Base-by-base conservation (phyloP, 2,329 filamentous ascomycete genomes). In the Neurospora sp. region DNA sequence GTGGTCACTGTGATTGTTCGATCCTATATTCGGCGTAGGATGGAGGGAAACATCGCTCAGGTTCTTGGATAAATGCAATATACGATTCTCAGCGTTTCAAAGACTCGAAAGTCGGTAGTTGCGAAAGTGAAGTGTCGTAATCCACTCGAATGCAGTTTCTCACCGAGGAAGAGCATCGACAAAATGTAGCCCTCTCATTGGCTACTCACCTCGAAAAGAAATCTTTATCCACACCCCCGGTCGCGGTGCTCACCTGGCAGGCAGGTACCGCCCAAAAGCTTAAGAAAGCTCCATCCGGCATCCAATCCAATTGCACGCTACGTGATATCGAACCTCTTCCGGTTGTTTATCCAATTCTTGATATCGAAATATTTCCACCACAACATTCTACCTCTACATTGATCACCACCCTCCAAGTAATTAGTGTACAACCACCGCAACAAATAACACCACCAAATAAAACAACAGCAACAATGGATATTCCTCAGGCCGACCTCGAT, bases 401-500 rank as follows among this genome's bases (percentile, higher is more conserved):
- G 28, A 36, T 23, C 67, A 19, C 36, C 38, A 13, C 52, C 68
- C 38, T 36, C 33, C n/a, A 33, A 23, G 42, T 19, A 4, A 46
- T 10, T 11, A 42, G 15, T 42, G 15, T 33, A 36, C 17, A 23
- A 68, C 66, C 11, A n/a, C 39, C 23, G 1, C 6, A 52, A 28
- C 23, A 23, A 19, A 52, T 5, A 36, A 67, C 66, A n/a, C 40
- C 7, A 8, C n/a, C 23, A 13, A 52, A 40, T 40, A 39, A 10
- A 19, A n/a, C 40, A 17, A 17, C 38, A 39, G 19, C 40, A 52
- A 66, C 33, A 38, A 75, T 76, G 75, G 74, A 73, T 46, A 69
- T 87, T 78, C 82, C 84, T 71, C 82, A 85, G 72, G 76, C 89
- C 77, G 91, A 94, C 78, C 83, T 95, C 74, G 87, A 88, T 77